Base-by-base conservation (phyloP, 148 eudicot species). In the Cornus controversa region DNA sequence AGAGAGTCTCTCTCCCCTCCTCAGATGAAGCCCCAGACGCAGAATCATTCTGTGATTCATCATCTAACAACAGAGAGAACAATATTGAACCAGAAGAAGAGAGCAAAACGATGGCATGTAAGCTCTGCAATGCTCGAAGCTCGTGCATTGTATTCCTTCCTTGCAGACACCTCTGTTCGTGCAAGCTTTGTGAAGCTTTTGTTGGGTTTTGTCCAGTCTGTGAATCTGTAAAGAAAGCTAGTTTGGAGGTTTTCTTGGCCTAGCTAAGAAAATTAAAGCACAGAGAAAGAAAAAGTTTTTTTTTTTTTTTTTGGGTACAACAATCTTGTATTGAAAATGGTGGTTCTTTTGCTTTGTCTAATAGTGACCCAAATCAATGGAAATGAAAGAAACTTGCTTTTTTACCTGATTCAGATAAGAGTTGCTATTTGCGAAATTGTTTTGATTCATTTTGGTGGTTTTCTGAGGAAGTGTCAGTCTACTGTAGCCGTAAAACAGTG, bases 91-190 rank as follows among this genome's bases (percentile, higher is more conserved):
- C 18, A 63, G 69, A 57, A 63, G 69, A 57, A 36, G 37, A 36
- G 50, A 34, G 37, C 18, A 75, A 50, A 36, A 72, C 29, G 66
- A 15, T 40, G 73, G 70, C 6, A 11, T 90, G 88, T 40, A 90
- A 71, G 66, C 22, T 85, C 64, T 90, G 93, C 76, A 72, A 81
- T 31, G 67, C 50, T 58, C 65, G 72, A 63, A 65, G 77, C 20
- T 69, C 80, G 64, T 77, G 89, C 45, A 70, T 90, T 15, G 83
- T 90, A 11, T 88, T 86, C 15, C 71, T 90, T 6, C 93, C 93
- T 54, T 90, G 93, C 76, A 87, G 82, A 82, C 93, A 90, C 24
- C 81, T 90, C 60, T 86, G 93, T 67, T 84, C 80, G 40, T 90
- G 93, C 79, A 86, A 72, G 70, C 31, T 31, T 18, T 90, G 93